Conservation (phyloP, 371 early-diverging fungal genomes). For the Polyrhizophydium stewartii region DNA sequence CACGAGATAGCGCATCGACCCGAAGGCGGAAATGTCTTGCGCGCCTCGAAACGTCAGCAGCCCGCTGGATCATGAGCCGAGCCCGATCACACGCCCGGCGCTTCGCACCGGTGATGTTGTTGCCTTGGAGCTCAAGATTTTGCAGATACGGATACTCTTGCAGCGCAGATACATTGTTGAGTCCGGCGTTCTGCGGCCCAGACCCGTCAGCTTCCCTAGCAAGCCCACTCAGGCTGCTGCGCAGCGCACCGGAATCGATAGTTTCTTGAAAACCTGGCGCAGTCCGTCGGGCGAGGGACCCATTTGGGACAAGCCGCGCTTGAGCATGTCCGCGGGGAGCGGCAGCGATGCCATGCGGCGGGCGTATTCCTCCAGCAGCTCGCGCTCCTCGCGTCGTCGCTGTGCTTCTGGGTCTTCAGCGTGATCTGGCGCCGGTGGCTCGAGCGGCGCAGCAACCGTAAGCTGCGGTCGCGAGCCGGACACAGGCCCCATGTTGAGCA, state of each 20-base stretch:
- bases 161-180: conserved; percentile 27
- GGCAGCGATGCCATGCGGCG: conserved; percentile 14
- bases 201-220: not conserved
- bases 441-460: not conserved
- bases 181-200: conserved; percentile 23
- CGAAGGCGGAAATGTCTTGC: conserved; percentile 29
- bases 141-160: conserved; percentile 31
- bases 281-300: conserved; percentile 30
- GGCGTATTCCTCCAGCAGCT: conserved; percentile 10
- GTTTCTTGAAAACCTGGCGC: conserved; percentile 31
- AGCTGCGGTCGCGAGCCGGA: too few species aligned
- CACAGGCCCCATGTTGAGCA: too few species aligned
- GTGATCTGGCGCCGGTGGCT: not conserved
- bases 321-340: conserved; percentile 17
- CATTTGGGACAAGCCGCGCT: conserved; percentile 20
- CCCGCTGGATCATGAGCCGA: not conserved
- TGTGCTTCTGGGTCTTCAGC: not conserved
- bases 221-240: not conserved
- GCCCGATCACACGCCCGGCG: not conserved
- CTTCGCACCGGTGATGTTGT: conserved; percentile 27
- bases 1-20: conserved; percentile 30
- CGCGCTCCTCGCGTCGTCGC: not conserved
- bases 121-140: conserved; percentile 37
- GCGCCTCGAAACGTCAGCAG: not conserved
- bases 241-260: conserved; percentile 32